Base-by-base conservation (phyloP, 805 yeast genomes). In the Debaryomyces prosopidis region DNA sequence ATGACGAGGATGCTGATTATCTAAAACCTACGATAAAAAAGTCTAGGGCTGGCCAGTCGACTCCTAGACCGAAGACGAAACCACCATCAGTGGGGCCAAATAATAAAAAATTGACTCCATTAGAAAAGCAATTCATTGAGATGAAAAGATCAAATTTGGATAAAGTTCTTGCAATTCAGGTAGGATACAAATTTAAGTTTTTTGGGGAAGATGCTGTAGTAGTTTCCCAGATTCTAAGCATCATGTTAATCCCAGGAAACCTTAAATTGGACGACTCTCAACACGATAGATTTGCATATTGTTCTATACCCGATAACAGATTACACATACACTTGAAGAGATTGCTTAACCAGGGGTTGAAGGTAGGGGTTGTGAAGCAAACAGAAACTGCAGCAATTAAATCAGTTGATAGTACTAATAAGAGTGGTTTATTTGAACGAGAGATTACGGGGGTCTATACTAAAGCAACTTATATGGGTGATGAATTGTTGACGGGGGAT, bases 111-210 rank as follows among this genome's bases (percentile, higher is more conserved):
- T 46, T 69, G 31, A 72, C 96, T 0, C 97, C 97, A 0, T 64
- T 91, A 31, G 97, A 90, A 53, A 78, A 76, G 49, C 97, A 91
- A 63, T 82, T 83, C 48, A 68, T 82, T 23, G 84, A 82, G 2
- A 66, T 94, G 42, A 90, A 90, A 57, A 52, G 63, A 5, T 55
- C 64, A 1, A 68, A 92, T 58, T 58, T 58, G 42, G 96, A 89
- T 52, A 87, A 87, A 42, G 53, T 94, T 1, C 68, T 94, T 7
- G 83, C 94, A 0, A 75, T 92, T 19, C 94, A 94, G 60, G 95
- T 88, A 2, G 99, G 99, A 0, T 94, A 92, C 68, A 90, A 89
- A 63, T 94, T 82, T 67, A 88, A 87, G 57, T 84, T 91, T 49
- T 89, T 81, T 60, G 96, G 96, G 0, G 76, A 82, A 44, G 97